Base-by-base conservation (phyloP, 345 rosid genomes). In the Linum lewisii region DNA sequence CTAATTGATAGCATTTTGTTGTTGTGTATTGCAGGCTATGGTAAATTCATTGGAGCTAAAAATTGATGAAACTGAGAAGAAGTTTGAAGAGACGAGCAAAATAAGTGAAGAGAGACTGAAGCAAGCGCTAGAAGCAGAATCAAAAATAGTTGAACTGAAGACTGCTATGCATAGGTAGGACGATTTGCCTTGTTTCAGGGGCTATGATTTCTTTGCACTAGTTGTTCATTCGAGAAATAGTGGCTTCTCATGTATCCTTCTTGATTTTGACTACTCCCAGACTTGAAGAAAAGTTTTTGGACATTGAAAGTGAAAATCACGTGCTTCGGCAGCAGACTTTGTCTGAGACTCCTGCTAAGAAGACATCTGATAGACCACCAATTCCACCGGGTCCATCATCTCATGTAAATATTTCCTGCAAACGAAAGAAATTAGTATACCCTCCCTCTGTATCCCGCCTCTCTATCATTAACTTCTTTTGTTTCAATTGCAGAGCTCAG, bases 81-180 rank as follows among this genome's bases (percentile, higher is more conserved):
- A 78, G 70, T 87, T 83, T 67, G 88, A 79, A 63, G 96, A 84
- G 78, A 87, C 96, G 0, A 80, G 62, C 72, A 89, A 51, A 69
- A 68, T 84, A 44, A 89, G 99, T 60, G 91, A 89, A 69, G 96
- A 93, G 75, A 85, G 99, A 72, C 67, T 89, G 74, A 90, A 84
- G 77, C 99, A 89, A 82, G 91, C 96, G 56, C 51, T 80, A 78
- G 96, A 85, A 11, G 95, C 97, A n/a, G 97, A 89, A 66, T 81
- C 96, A 34, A 93, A 84, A 77, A 73, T 90, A 61, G 83, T 72
- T 58, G 83, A 84, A 67, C 69, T 93, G 78, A 90, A 93, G 81
- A 87, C 83, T 58, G 85, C 83, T 56, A 85, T 93, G 97, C 88
- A 85, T 58, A 93, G 81, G 99, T 93, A 56, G 54, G 38, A 29